A percentile compares a stretch with the other conserved stretches of the same genome.
Evolutionary conservation across 108 stramenopile species (phyloP).

Genomic region (Bacterosira constricta): DNA sequence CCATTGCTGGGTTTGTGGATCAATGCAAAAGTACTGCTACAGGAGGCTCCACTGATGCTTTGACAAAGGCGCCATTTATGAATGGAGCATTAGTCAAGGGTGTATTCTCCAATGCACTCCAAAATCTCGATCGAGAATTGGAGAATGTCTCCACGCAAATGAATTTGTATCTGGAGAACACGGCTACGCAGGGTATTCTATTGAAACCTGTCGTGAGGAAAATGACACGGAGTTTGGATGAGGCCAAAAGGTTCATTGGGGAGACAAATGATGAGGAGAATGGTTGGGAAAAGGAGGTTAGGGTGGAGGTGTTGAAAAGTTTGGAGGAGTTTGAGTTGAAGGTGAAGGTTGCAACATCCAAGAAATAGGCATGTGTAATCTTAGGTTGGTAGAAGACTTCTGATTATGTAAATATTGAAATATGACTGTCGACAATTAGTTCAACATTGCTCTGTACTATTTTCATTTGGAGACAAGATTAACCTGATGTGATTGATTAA

Average conservation of each 20-base stretch:
- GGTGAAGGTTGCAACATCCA: slow-evolving; percentile 38
- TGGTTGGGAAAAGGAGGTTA: slow-evolving; percentile 61
- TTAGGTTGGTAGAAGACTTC: background rate
- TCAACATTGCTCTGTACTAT: no score
- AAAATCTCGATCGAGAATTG: slow-evolving; percentile 51
- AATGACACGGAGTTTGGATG: slow-evolving; percentile 70
- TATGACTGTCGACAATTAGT: background rate
- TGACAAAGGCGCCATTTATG: slow-evolving; percentile 54
- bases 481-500: no score
- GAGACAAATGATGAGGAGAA: slow-evolving; percentile 53
- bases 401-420: background rate
- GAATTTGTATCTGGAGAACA: slow-evolving; percentile 81
- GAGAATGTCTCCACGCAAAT: slow-evolving; percentile 67
- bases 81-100: slow-evolving; percentile 56
- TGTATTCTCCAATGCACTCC: slow-evolving; percentile 46
- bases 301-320: slow-evolving; percentile 42
- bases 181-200: slow-evolving; percentile 81
- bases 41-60: slow-evolving; percentile 19
- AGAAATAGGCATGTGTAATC: background rate
- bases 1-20: slow-evolving; percentile 62
- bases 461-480: no score
- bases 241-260: slow-evolving; percentile 51
- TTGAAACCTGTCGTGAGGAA: slow-evolving; percentile 82
- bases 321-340: slow-evolving; percentile 36
- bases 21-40: slow-evolving; percentile 46